Base-by-base conservation (phyloP, 176 grass and related monocot species). In the Oryza australiensis region DNA sequence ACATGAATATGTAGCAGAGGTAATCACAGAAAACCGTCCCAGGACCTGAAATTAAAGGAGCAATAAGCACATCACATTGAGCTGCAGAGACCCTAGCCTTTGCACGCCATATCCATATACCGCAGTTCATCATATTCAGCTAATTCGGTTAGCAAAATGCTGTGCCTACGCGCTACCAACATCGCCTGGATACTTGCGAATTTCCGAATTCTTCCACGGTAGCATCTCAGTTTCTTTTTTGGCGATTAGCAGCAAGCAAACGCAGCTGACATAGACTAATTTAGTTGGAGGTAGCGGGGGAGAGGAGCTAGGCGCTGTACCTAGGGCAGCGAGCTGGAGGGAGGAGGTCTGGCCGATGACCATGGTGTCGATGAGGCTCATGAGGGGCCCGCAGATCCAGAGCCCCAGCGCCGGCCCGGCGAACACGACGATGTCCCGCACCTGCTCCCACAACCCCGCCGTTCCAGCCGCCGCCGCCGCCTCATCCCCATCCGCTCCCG, bases 331-430 rank as follows among this genome's bases (percentile, higher is more conserved):
- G 77, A 93, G 90, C 88, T 95, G 92, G 42, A 95, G 38, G 30
- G 92, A 86, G 75, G 90, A 93, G 12, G 88, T 88, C 80, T 94
- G 95, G 41, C 90, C 95, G 77, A 98, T 90, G 62, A 98, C 95
- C 90, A 98, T 91, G 79, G 96, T 98, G 68, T 98, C 96, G 81
- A 98, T 98, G 86, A 98, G 89, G 90, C 93, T 98, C 93, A 98
- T 95, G 37, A 98, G 87, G 12, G 89, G 96, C 12, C 82, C 80
- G 68, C 88, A 95, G 77, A 95, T 91, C 92, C 95, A 98, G 62
- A 98, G 90, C 12, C 92, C 92, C 24, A 91, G 77, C 22, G 95
- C 92, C 0, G 86, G 95, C 4, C 92, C 90, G 3, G 95, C 90
- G 63, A 98, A 98, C 74, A 91, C 77, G 11, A 59, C 82, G 45